A percentile compares a stretch with the other conserved stretches of the same genome.
These are phyloP conservation scores for Mycogone perniciosa DNA, from an alignment of 2,329 filamentous ascomycete genomes.

Conservation along the genomic window DNA sequence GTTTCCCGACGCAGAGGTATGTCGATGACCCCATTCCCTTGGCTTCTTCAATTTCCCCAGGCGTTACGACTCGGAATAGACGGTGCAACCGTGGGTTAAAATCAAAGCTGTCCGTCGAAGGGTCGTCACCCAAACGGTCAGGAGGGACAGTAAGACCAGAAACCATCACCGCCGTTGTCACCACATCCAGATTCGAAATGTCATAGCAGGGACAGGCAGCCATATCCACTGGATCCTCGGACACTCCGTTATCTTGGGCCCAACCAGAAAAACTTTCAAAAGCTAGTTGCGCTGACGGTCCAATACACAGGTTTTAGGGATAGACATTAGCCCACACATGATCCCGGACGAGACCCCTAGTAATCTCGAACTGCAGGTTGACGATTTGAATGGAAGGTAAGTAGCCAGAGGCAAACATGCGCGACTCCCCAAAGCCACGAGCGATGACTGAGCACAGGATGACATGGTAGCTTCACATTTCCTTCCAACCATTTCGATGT, in stretches of 20 bases:
- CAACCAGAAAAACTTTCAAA: neutral
- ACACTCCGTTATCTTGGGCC: too few species aligned
- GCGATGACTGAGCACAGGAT: neutral
- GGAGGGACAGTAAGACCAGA: neutral
- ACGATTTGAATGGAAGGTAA: conserved; percentile 62
- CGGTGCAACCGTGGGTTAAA: neutral
- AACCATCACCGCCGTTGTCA: neutral
- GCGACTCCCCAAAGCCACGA: neutral
- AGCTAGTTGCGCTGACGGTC: conserved; percentile 1
- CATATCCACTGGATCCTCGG: too few species aligned
- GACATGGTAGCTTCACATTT: conserved; percentile 54
- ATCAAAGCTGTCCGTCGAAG: neutral
- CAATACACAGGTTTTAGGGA: conserved; percentile 55
- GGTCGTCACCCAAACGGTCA: neutral
- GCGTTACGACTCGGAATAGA: neutral
- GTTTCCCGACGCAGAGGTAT: conserved; percentile 59
- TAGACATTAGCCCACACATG: conserved; percentile 67
- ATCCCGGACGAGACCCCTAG: conserved; percentile 56
- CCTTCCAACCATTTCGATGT: conserved; percentile 68
- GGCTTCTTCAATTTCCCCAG: neutral
- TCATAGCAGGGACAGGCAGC: too few species aligned
- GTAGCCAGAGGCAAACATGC: neutral
- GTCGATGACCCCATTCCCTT: conserved; percentile 13
- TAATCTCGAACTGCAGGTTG: conserved; percentile 66
- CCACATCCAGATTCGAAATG: too few species aligned